These are phyloP conservation scores for Claviceps sorghi DNA, from an alignment of 2,329 filamentous ascomycete species.

Conservation along the genomic window DNA sequence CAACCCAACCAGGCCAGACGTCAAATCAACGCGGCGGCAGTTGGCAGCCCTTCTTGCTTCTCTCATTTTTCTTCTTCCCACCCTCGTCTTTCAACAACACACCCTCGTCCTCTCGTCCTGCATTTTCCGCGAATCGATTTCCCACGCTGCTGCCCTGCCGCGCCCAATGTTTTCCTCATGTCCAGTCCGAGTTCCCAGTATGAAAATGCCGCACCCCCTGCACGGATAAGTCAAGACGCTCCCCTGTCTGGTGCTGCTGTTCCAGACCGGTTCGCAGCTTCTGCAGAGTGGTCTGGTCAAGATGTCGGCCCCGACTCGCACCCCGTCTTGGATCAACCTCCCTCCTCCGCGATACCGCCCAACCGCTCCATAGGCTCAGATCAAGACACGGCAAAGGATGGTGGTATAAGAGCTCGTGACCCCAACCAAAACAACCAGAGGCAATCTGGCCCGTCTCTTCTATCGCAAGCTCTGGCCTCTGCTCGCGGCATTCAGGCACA, in stretches of 20 bases:
- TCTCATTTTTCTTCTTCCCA: slow-evolving; percentile 7
- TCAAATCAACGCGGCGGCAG: slow-evolving; percentile 2
- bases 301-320: slow-evolving; percentile 1
- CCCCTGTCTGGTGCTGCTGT: slow-evolving; percentile 1
- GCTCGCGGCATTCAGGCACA: slow-evolving; percentile 34
- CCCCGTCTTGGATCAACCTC: neutral
- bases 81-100: slow-evolving; percentile 9
- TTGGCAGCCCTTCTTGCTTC: neutral
- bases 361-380: slow-evolving; percentile 3
- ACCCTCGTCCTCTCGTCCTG: slow-evolving; percentile 7
- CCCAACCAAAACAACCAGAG: slow-evolving; percentile 19
- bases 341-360: slow-evolving; percentile 1
- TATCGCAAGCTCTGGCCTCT: slow-evolving; percentile 44
- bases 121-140: slow-evolving; percentile 11
- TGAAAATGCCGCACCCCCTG: slow-evolving; percentile 41
- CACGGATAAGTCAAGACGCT: slow-evolving; percentile 23
- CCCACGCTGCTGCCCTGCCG: slow-evolving; percentile 13
- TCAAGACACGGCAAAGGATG: slow-evolving; percentile 1
- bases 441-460: slow-evolving; percentile 37
- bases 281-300: slow-evolving; percentile 9
- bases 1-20: neutral
- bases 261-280: slow-evolving; percentile 1
- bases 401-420: slow-evolving; percentile 35
- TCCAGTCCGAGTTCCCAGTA: slow-evolving; percentile 34
- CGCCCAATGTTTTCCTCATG: slow-evolving; percentile 45